Conservation (phyloP, 768 basidiomycete species). For the Dentipellis fragilis region DNA sequence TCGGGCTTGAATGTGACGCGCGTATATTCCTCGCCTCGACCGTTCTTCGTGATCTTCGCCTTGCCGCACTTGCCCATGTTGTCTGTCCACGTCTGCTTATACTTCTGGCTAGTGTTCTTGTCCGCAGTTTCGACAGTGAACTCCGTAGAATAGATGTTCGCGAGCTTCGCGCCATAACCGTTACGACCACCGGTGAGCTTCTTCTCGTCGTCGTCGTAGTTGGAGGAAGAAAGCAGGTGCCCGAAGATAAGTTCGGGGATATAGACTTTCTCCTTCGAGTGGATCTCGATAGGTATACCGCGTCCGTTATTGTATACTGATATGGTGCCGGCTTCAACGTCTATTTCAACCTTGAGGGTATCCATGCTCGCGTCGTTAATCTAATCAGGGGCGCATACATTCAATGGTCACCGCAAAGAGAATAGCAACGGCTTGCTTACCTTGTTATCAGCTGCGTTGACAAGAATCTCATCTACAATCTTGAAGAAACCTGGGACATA, state of each 20-base stretch:
- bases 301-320: conserved; percentile 93
- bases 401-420: background rate
- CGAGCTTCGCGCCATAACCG: conserved; percentile 95
- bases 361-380: conserved; percentile 92
- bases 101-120: conserved; percentile 77
- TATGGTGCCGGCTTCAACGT: conserved; percentile 75
- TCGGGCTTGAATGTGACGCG: conserved; percentile 91
- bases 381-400: conserved; percentile 29
- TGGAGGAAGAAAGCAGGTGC: conserved; percentile 86
- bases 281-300: conserved; percentile 96
- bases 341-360: conserved; percentile 78
- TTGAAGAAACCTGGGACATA: conserved; percentile 99
- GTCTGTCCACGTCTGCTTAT: conserved; percentile 87
- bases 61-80: conserved; percentile 87
- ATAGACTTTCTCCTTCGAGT: conserved; percentile 85
- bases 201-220: conserved; percentile 98
- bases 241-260: conserved; percentile 98
- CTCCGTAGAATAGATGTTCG: conserved; percentile 95
- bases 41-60: conserved; percentile 90
- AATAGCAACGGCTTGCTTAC: conserved; percentile 30
- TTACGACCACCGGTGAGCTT: conserved; percentile 98
- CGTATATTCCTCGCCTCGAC: conserved; percentile 84
- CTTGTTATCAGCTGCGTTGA: conserved; percentile 99
- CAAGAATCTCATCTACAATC: conserved; percentile 97
- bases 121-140: conserved; percentile 96